Conservation (phyloP, 495 filamentous ascomycete species). For the Neurospora pannonica region DNA sequence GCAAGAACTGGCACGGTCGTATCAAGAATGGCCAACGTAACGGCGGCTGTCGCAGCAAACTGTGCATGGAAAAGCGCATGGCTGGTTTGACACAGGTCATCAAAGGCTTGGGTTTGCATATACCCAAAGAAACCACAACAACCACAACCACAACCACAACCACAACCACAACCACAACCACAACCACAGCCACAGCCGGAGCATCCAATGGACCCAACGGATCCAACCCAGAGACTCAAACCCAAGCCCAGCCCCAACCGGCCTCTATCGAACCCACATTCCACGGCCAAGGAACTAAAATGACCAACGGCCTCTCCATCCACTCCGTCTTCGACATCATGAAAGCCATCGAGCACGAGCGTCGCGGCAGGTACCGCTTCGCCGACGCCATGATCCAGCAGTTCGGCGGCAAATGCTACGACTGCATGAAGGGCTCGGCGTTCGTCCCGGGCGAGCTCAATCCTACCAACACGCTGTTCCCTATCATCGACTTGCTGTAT, state of each 20-base stretch:
- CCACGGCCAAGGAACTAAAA: neutral
- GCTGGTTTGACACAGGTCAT: neutral
- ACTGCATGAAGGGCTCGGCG: slow-evolving; percentile 1
- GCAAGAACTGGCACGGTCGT: neutral
- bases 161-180: neutral
- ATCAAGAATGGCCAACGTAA: neutral
- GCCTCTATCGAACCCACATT: neutral
- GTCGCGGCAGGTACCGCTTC: neutral
- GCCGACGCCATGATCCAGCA: neutral
- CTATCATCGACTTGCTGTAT: slow-evolving; percentile 3
- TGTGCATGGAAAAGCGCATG: neutral
- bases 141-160: neutral
- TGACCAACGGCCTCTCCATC: neutral
- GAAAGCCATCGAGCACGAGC: neutral
- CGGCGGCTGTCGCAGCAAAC: neutral
- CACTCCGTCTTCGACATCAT: neutral
- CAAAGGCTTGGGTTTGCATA: neutral
- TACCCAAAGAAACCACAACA: neutral
- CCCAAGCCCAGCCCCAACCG: neutral
- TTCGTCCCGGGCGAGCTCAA: neutral
- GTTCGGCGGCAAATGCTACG: neutral
- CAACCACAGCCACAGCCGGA: neutral
- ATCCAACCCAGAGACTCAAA: neutral
- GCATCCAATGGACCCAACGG: neutral
- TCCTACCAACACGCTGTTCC: slow-evolving; percentile 7